phyloP scores from a whole-genome alignment of 345 rosid species.

The Salix arbutifolia region DNA sequence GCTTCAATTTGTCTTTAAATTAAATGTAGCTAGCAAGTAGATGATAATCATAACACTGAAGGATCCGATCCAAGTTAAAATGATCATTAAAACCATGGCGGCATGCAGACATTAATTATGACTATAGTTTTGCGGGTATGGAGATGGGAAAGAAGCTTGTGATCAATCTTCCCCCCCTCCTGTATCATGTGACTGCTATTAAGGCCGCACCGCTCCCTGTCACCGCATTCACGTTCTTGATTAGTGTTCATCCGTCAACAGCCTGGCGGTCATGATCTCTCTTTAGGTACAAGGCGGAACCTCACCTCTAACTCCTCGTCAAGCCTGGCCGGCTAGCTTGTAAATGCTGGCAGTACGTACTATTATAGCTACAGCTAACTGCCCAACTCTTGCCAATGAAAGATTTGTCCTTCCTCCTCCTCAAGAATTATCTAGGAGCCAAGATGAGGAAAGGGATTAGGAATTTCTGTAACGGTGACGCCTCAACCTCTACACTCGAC shows the following conservation, averaged over 20 bases:
- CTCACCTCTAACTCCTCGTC: neutral
- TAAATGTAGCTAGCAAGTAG: too few species aligned
- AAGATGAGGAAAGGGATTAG: slow-evolving; percentile 68
- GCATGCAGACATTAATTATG: too few species aligned
- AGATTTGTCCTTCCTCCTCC: slow-evolving; percentile 61
- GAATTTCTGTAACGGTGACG: slow-evolving; percentile 53
- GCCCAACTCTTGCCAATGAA: slow-evolving; percentile 35
- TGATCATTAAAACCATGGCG: too few species aligned
- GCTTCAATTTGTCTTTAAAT: too few species aligned
- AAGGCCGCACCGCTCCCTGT: slow-evolving; percentile 21
- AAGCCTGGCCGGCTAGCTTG: too few species aligned
- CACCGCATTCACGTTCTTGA: slow-evolving; percentile 7
- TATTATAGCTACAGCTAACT: too few species aligned
- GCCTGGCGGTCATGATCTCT: neutral
- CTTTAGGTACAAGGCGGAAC: neutral
- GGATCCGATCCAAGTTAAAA: too few species aligned
- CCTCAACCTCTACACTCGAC: slow-evolving; percentile 70
- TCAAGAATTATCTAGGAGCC: slow-evolving; percentile 56
- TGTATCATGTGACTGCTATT: slow-evolving; percentile 26
- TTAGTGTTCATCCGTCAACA: neutral
- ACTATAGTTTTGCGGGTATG: neutral
- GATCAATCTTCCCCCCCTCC: slow-evolving; percentile 11
- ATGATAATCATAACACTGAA: too few species aligned
- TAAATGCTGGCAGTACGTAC: too few species aligned
- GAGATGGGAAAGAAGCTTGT: slow-evolving; percentile 18